Percentiles rank a stretch among this genome's conserved stretches.
These are phyloP conservation scores for Pichia sp. DNA, from an alignment of 1,139 yeast species.

Conservation along the genomic window DNA sequence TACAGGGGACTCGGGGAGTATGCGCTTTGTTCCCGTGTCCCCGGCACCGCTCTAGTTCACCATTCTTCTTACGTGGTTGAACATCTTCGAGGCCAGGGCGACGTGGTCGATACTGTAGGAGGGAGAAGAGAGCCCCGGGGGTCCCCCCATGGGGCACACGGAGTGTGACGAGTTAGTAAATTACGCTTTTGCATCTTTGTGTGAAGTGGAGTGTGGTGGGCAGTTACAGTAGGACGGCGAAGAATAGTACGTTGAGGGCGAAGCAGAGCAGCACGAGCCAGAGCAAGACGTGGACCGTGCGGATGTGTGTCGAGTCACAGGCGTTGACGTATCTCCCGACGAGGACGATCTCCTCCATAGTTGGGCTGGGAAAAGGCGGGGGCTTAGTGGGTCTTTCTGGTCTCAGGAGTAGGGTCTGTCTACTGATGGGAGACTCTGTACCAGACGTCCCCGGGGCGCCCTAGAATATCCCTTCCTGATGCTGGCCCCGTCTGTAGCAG, in stretches of 20 bases:
- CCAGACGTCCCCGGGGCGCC: no score
- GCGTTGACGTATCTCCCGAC: slow-evolving; percentile 1
- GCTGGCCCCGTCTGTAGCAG: not conserved
- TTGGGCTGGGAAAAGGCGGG: no score
- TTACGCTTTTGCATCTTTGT: not conserved
- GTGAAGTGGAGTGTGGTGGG: not conserved
- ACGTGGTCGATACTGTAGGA: slow-evolving; percentile 1
- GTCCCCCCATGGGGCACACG: no score
- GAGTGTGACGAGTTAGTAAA: not conserved
- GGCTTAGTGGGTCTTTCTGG: no score
- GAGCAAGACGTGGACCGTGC: not conserved
- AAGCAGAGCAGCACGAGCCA: not conserved
- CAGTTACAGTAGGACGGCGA: slow-evolving; percentile 1
- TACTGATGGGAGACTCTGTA: no score
- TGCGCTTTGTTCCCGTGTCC: no score
- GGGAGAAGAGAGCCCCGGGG: no score
- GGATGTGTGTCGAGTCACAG: not conserved
- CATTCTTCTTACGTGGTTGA: not conserved
- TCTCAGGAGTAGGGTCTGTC: no score
- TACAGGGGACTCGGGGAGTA: no score
- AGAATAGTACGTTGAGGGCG: not conserved
- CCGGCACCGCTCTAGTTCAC: no score
- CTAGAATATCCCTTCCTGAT: no score
- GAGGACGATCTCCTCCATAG: not conserved
- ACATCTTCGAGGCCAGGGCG: not conserved